Percentiles rank a stretch among this genome's conserved stretches.
phyloP scores from a whole-genome alignment of 768 basidiomycete species.

The Dentipellis sp. region DNA sequence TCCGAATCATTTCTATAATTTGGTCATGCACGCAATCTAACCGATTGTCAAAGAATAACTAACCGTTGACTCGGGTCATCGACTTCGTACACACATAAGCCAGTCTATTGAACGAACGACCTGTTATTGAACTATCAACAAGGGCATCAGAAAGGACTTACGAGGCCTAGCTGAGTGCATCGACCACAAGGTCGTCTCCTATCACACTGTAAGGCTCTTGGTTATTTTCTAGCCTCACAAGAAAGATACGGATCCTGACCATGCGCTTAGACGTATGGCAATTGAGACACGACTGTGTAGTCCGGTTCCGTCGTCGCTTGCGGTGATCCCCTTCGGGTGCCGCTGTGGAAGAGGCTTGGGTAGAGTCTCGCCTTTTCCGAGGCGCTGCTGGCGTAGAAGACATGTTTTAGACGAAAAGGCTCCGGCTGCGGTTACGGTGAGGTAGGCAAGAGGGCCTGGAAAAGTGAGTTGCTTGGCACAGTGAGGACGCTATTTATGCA shows the following conservation, averaged over 20 bases:
- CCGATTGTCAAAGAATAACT: constrained; percentile 17
- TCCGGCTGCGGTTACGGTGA: too few relatives aligned
- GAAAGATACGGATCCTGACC: constrained; percentile 29
- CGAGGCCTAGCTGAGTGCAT: constrained; percentile 32
- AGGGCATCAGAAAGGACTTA: constrained; percentile 14
- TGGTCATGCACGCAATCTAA: not conserved
- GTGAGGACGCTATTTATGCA: constrained; percentile 18
- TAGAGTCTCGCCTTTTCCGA: constrained; percentile 21
- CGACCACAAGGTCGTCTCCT: constrained; percentile 40
- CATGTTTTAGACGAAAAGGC: too few relatives aligned
- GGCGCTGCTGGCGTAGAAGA: constrained; percentile 3
- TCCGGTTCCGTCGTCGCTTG: constrained; percentile 59
- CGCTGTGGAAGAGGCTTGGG: constrained; percentile 14
- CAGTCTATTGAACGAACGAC: constrained; percentile 38
- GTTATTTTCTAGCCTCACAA: not conserved
- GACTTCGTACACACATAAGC: constrained; percentile 77
- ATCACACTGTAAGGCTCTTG: constrained; percentile 28
- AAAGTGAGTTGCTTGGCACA: constrained; percentile 8
- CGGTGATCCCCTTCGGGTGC: constrained; percentile 44
- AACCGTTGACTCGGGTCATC: constrained; percentile 60
- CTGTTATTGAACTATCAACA: not conserved
- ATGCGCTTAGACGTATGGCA: constrained; percentile 69
- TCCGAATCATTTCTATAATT: constrained; percentile 27
- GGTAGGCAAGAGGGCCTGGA: too few relatives aligned
- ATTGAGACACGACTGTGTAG: constrained; percentile 65